Conservation (phyloP, 805 yeast species). For the Nakazawaea populi region DNA sequence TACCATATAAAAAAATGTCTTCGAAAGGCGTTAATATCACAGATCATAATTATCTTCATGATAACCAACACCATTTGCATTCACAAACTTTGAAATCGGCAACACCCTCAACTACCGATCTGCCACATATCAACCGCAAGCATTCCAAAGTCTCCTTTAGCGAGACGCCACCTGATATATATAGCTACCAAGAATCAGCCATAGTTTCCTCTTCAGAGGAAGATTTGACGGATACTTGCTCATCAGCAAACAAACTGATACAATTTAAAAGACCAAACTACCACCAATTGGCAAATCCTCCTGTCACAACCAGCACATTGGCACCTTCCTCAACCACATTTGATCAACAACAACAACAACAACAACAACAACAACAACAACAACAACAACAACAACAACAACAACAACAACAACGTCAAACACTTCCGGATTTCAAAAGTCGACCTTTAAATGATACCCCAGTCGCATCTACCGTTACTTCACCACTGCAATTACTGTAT, state of each 20-base stretch:
- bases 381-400: not conserved
- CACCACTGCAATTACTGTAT: slow-evolving; percentile 34
- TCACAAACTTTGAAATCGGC: not conserved
- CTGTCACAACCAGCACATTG: too few relatives aligned
- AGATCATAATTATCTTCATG: not conserved
- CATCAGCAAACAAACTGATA: not conserved
- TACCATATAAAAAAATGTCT: not conserved
- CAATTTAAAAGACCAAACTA: slow-evolving; percentile 7
- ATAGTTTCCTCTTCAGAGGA: slow-evolving; percentile 9
- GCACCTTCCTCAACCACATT: not conserved
- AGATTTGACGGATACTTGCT: slow-evolving; percentile 3
- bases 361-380: not conserved
- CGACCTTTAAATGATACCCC: slow-evolving; percentile 78
- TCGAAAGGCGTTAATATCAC: not conserved
- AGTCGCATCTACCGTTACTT: slow-evolving; percentile 46
- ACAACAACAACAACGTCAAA: not conserved
- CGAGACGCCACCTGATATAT: slow-evolving; percentile 8
- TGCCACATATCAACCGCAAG: not conserved
- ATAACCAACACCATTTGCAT: not conserved
- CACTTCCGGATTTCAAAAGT: slow-evolving; percentile 56
- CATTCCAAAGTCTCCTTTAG: slow-evolving; percentile 8
- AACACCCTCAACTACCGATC: not conserved
- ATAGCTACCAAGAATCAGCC: slow-evolving; percentile 8
- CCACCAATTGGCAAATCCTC: not conserved
- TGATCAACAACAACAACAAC: slow-evolving; percentile 26